Base-by-base conservation (phyloP, 345 rosid genomes). In the Hevea brasiliensis region DNA sequence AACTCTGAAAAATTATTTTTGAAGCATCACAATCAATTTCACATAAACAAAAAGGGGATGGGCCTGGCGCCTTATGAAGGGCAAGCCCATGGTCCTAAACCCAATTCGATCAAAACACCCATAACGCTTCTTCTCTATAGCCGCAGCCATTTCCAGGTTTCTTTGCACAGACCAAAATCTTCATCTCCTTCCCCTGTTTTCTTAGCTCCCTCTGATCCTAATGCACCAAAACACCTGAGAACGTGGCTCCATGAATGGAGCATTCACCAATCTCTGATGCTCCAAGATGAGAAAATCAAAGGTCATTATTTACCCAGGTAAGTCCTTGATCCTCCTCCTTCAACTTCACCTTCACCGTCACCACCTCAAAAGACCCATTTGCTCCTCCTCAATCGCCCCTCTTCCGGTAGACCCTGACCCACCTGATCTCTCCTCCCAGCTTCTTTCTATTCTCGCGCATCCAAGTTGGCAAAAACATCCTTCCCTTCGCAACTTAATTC, bases 401-500 rank as follows among this genome's bases (percentile, higher is more conserved):
- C 63, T 71, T 41, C 64, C 79, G 24, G 11, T 62, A 21, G 83
- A 78, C 51, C 63, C 69, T 0, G 83, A 82, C 26, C n/a, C 67
- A 10, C 53, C 73, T 35, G 84, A 81, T 69, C 40, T 85, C 57
- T 72, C 86, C 15, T 72, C 82, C 21, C 83, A 73, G 23, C 76
- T 91, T 10, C 79, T 82, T 74, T 77, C 89, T 27, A 69, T 87
- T 53, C 84, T 92, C 51, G 73, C 86, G 6, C 83, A 81, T 68
- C 87, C 86, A 9, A 82, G 81, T 54, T 89, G 93, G 94, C 85
- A 86, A 56, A 85, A 81, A 50, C 80, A 73, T 67, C 85, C 86
- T 8, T 74, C 88, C 0, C 67, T 89, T 68, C 65, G 58, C 37
- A 62, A 75, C 9, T 72, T 89, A 64, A 70, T 81, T 61, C 84